Evolutionary conservation across 345 rosid genomes (phyloP), one percentile per base, ranked within the genome.

Genomic region (Pseudoturritis turrita): DNA sequence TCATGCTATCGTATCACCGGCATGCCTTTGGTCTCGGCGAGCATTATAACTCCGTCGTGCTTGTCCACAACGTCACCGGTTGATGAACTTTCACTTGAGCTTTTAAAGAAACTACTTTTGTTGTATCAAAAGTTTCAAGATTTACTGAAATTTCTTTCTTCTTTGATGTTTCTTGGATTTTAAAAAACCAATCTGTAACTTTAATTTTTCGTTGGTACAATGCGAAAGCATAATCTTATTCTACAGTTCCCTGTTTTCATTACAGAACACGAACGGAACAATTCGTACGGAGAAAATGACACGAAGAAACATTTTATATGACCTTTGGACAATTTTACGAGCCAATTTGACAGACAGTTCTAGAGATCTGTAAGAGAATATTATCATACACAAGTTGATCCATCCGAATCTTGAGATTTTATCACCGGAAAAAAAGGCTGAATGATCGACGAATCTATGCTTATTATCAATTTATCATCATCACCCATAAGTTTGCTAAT

Each of bases 11-110:
- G 7, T 84, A 78, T 70, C 88, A 82, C 50, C 62, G 72, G 63
- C 86, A 84, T 79, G 86, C 86, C 50, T 84, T 82, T 68, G 88
- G 84, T 12, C 85, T 82, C 9, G 86, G 88, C 17, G 88, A 84
- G 78, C 88, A 84, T 45, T 84, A 84, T 47, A 84, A 82, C 70
- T 84, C 86, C 0, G 76, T 84, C 9, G 80, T 82, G 40, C 23
- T 49, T 14, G 31, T 13, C 60, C 7, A 62, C 33, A 62, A 21
- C 60, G 17, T 47, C 71, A 46, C 35, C 23, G 57, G 45, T 1
- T 69, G 54, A 69, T 37, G 39, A 13, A 40, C 47, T 41, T 23
- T 55, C 55, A 8, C 26, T 46, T 18, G 7, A 65, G 29, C 49
- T 75, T 40, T 65, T n/a, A 14, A 49, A 33, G 7, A 29, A 37